These are phyloP conservation scores for Kalanchoe fedtschenkoi DNA, from an alignment of 164 flowering plant species.

Conservation along the genomic window DNA sequence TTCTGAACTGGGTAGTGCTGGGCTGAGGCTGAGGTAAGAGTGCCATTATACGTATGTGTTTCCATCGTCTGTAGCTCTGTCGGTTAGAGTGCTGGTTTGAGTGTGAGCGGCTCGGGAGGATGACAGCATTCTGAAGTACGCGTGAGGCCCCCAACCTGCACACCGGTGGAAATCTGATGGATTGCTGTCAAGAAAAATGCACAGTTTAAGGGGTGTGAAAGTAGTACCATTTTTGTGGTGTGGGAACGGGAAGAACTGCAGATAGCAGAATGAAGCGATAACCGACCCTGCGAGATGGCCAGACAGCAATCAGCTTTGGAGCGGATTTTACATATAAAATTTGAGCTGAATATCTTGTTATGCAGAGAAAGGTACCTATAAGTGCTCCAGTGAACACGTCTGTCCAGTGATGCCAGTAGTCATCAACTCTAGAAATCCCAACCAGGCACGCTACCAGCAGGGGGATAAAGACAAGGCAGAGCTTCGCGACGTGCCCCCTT, in stretches of 20 bases:
- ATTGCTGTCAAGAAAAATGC: neutral
- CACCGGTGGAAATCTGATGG: neutral
- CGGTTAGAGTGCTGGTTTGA: neutral
- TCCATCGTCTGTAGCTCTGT: neutral
- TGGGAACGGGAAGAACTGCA: conserved; percentile 82
- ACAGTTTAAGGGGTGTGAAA: neutral
- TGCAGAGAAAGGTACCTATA: conserved; percentile 8
- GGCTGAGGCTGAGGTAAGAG: too few relatives aligned
- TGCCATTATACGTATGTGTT: neutral
- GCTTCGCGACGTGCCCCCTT: conserved; percentile 1
- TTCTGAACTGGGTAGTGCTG: too few relatives aligned
- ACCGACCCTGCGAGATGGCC: conserved; percentile 38
- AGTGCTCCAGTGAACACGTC: conserved; percentile 1
- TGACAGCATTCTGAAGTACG: conserved; percentile 7
- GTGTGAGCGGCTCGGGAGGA: conserved; percentile 6
- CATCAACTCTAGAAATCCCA: conserved; percentile 2
- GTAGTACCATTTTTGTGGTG: conserved; percentile 48
- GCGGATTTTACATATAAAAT: neutral
- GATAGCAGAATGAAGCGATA: conserved; percentile 59
- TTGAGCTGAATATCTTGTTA: neutral
- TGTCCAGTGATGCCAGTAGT: conserved; percentile 3
- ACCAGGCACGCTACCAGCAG: neutral
- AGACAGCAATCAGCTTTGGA: neutral
- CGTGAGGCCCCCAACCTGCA: conserved; percentile 58
- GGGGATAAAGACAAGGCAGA: neutral